These are phyloP conservation scores for Dentiscutata heterogama DNA, from an alignment of 371 early-diverging fungal species.

Conservation along the genomic window DNA sequence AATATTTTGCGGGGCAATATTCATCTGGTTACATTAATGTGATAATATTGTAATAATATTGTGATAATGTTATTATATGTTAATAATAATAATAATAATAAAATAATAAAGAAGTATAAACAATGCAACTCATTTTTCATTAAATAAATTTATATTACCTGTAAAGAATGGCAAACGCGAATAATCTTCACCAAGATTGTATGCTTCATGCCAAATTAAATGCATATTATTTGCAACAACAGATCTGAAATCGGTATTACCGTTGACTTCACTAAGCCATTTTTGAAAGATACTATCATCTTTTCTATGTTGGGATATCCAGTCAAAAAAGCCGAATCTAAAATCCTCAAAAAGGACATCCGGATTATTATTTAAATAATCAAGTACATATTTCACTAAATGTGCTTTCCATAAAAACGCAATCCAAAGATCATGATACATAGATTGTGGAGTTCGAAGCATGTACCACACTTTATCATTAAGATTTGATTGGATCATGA, in stretches of 20 bases:
- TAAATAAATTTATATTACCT: slow-evolving; percentile 14
- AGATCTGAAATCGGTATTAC: slow-evolving; percentile 20
- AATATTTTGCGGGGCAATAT: slow-evolving; percentile 9
- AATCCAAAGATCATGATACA: background rate
- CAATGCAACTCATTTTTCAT: too few relatives aligned
- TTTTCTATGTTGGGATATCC: background rate
- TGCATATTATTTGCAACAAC: slow-evolving; percentile 17
- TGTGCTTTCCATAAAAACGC: slow-evolving; percentile 33
- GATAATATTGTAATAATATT: background rate
- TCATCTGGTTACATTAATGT: background rate
- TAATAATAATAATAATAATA: background rate
- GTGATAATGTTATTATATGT: background rate
- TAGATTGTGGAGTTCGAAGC: background rate
- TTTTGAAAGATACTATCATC: slow-evolving; percentile 8
- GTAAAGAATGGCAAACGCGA: background rate
- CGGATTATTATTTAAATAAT: background rate
- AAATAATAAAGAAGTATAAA: background rate
- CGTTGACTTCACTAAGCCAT: slow-evolving; percentile 26
- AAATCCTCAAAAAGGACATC: slow-evolving; percentile 5
- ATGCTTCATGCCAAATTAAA: slow-evolving; percentile 31
- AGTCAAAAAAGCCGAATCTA: slow-evolving; percentile 26
- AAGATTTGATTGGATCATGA: slow-evolving; percentile 20
- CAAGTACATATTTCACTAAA: slow-evolving; percentile 33
- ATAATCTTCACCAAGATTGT: slow-evolving; percentile 21
- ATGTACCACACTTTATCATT: slow-evolving; percentile 25